Base-by-base conservation (phyloP, 163 green algal species). In the Scenedesmus sp. region DNA sequence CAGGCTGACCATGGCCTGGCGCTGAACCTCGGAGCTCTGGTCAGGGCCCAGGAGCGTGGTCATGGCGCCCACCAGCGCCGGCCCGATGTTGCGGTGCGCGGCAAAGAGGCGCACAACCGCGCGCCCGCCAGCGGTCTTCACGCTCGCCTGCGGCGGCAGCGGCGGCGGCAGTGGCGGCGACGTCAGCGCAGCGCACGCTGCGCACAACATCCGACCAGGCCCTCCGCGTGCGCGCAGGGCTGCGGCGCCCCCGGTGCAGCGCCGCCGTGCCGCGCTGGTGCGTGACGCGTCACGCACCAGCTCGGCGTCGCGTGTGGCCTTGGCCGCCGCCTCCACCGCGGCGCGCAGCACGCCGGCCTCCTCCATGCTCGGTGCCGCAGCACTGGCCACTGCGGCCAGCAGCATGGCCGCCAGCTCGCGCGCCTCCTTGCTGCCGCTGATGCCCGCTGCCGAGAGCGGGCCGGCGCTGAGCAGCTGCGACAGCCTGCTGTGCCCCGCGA, bases 21-120 rank as follows among this genome's bases (percentile, higher is more conserved):
- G 88, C 69, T 93, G 85, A 51, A 95, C 87, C 58, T 95, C 92
- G 24, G 63, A 82, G 56, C 74, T 66, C 80, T 97, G 91, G 76
- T 96, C 94, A 9, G 89, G 85, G 3, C 90, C 91, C 70, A 96
- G 75, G 65, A 96, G 85, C 2, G 85, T 85, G 17, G 89, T 60
- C 17, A 94, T 71, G 7, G 89, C 75, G 11, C 54, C 58, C 3
- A 87, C 69, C 42, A 90, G 42, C 7, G 67, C 60, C 44, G 72
- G 54, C 4, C 58, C 79, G 22, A 64, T 33, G 56, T 62, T 71
- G 51, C 71, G 36, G 33, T 69, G 26, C 11, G 44, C 20, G 39
- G 33, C 47, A 50, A 69, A 67, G 31, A 96, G 83, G n/a, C 85
- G 78, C 39, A 80, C 85, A 15, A 86, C 82, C 11, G 88, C 89